Conservation (phyloP, 192 early-diverging fungal genomes). For the Entophlyctis luteolus region DNA sequence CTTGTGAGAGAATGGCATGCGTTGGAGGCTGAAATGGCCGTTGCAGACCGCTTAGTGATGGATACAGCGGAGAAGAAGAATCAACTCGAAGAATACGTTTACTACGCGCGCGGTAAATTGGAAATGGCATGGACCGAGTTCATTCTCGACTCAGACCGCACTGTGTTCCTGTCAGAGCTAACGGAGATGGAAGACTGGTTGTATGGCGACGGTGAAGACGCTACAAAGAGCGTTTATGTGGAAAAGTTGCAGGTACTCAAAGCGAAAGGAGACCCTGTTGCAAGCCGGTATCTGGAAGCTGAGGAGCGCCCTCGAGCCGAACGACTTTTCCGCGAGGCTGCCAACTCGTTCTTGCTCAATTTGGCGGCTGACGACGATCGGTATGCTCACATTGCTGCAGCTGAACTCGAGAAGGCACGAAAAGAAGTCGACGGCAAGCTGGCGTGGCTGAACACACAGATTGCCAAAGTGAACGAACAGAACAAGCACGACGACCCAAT, state of each 20-base stretch:
- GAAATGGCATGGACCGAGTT: conserved; percentile 71
- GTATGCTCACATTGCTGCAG: conserved; percentile 79
- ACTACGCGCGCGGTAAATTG: conserved; percentile 86
- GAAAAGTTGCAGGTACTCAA: conserved; percentile 77
- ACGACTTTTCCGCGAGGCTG: conserved; percentile 72
- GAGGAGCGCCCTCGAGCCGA: conserved; percentile 81
- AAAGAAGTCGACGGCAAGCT: conserved; percentile 72
- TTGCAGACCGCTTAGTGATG: conserved; percentile 80
- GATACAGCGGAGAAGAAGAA: conserved; percentile 94
- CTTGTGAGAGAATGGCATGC: conserved; percentile 66
- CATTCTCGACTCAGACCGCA: conserved; percentile 67
- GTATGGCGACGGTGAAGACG: conserved; percentile 87
- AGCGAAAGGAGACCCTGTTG: conserved; percentile 76
- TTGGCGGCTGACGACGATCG: conserved; percentile 75
- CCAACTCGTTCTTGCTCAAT: conserved; percentile 69
- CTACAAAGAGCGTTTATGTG: conserved; percentile 82
- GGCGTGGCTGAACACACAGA: conserved; percentile 81
- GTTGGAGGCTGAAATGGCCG: conserved; percentile 79
- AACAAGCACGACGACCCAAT: conserved; percentile 72
- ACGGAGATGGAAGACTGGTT: conserved; percentile 94
- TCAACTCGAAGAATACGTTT: conserved; percentile 96
- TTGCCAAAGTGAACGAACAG: conserved; percentile 68
- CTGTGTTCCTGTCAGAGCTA: conserved; percentile 63
- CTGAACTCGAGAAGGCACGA: conserved; percentile 78
- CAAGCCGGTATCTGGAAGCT: conserved; percentile 74